These are phyloP conservation scores for Paracamarosporium sp. DNA, from an alignment of 2,329 filamentous ascomycete genomes.

Conservation along the genomic window DNA sequence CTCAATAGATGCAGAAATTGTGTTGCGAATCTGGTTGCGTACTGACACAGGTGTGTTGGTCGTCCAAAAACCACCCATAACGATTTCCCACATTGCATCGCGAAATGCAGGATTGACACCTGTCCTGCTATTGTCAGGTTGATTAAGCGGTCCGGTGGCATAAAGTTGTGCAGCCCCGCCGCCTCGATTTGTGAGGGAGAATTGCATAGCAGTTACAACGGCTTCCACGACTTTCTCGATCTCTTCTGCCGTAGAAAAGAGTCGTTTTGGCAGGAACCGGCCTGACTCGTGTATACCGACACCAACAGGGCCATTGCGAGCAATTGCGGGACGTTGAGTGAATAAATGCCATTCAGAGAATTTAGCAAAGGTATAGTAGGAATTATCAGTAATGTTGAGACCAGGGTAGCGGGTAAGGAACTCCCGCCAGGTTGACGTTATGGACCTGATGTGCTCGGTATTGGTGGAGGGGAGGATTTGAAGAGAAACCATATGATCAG, in stretches of 20 bases:
- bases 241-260: conserved; percentile 27
- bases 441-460: conserved; percentile 27
- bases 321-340: conserved; percentile 35
- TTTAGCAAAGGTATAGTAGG: conserved; percentile 37
- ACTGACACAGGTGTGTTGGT: conserved; percentile 20
- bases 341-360: conserved; percentile 41
- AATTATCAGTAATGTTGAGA: conserved; percentile 37
- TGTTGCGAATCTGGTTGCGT: conserved; percentile 36
- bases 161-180: conserved; percentile 43
- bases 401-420: conserved; percentile 41
- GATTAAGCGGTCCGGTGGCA: conserved; percentile 41
- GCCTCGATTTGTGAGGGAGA: conserved; percentile 31
- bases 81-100: conserved; percentile 41
- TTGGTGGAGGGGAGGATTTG: conserved; percentile 39
- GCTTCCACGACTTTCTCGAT: conserved; percentile 37
- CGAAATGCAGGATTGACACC: conserved; percentile 42
- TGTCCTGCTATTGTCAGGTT: conserved; percentile 38
- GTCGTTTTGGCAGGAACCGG: conserved; percentile 39
- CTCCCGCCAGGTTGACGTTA: conserved; percentile 37
- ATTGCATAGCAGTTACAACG: conserved; percentile 40
- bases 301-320: conserved; percentile 43
- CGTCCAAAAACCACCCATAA: conserved; percentile 42
- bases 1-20: conserved; percentile 36
- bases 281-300: conserved; percentile 41
- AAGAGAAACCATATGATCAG: conserved; percentile 38